A percentile compares a stretch with the other conserved stretches of the same genome.
These are phyloP conservation scores for Neoscytalidium dimidiatum DNA, from an alignment of 2,329 filamentous ascomycete species.

Conservation along the genomic window DNA sequence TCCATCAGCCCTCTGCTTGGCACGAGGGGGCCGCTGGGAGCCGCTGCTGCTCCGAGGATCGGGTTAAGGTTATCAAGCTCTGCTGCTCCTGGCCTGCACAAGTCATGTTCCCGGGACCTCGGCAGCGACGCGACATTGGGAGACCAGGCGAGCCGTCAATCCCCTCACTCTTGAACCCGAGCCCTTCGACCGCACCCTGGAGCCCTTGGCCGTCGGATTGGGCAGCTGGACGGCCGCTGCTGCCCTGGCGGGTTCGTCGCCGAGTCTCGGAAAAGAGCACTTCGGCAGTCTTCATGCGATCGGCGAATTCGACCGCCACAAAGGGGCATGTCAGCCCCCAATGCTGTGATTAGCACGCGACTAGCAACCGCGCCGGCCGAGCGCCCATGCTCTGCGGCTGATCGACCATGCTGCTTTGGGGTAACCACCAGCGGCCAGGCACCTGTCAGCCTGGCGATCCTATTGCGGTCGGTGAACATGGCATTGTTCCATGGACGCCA, in stretches of 20 bases:
- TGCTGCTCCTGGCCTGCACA: background rate
- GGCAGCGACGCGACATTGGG: background rate
- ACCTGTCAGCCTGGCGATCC: background rate
- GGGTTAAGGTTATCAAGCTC: conserved; percentile 7
- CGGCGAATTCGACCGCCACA: background rate
- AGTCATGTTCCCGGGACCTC: background rate
- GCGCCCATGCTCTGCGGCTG: background rate
- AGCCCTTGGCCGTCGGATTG: background rate
- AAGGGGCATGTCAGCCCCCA: background rate
- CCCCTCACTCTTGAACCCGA: background rate
- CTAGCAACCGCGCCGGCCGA: background rate
- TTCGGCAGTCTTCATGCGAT: background rate
- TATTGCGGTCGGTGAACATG: background rate
- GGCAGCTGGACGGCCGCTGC: background rate
- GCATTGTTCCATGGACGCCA: background rate
- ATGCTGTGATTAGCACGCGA: background rate
- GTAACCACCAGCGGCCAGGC: background rate
- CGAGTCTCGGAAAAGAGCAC: background rate
- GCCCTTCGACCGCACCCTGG: background rate
- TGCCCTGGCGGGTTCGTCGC: background rate
- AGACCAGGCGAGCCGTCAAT: background rate
- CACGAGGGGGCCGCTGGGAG: background rate
- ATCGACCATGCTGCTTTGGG: conserved; percentile 1
- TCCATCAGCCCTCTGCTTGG: background rate
- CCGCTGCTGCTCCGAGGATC: background rate